A percentile compares a stretch with the other conserved stretches of the same genome.
Evolutionary conservation across 1,284 basidiomycete species (phyloP).

Genomic region (Sporisorium exsertum): DNA sequence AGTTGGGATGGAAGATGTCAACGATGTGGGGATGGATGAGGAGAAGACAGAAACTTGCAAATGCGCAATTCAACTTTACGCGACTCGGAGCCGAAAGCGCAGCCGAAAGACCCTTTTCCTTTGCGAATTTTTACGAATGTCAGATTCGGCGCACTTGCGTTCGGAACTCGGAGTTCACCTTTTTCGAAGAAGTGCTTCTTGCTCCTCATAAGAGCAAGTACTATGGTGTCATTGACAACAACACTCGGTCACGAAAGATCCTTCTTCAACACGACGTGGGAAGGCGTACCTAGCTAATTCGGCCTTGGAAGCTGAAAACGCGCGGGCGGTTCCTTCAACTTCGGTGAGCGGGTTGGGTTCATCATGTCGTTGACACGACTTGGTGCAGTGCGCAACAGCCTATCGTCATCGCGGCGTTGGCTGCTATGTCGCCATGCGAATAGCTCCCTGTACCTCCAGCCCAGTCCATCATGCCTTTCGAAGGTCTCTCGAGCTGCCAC

Average conservation of each 20-base stretch:
- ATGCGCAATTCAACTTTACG: conserved; percentile 23
- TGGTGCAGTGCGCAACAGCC: background rate
- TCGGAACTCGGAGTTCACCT: background rate
- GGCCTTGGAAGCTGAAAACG: no score
- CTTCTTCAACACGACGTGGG: no score
- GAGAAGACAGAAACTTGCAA: background rate
- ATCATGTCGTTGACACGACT: conserved; percentile 16
- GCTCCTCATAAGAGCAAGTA: no score
- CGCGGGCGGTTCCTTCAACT: no score
- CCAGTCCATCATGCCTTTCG: background rate
- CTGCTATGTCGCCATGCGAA: background rate
- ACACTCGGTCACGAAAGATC: no score
- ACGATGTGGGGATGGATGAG: conserved; percentile 8
- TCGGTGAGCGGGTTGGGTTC: no score
- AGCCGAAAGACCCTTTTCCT: background rate
- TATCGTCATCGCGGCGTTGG: background rate
- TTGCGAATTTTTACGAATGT: background rate
- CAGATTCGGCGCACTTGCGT: background rate
- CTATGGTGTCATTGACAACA: background rate
- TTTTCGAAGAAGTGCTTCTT: background rate
- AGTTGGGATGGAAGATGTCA: background rate
- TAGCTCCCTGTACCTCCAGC: background rate
- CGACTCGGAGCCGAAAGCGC: conserved; percentile 31
- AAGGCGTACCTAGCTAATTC: no score
- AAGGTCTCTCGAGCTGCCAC: no score